Evolutionary conservation across 1,139 yeast species (phyloP).

Genomic region (Pichia sp.): DNA sequence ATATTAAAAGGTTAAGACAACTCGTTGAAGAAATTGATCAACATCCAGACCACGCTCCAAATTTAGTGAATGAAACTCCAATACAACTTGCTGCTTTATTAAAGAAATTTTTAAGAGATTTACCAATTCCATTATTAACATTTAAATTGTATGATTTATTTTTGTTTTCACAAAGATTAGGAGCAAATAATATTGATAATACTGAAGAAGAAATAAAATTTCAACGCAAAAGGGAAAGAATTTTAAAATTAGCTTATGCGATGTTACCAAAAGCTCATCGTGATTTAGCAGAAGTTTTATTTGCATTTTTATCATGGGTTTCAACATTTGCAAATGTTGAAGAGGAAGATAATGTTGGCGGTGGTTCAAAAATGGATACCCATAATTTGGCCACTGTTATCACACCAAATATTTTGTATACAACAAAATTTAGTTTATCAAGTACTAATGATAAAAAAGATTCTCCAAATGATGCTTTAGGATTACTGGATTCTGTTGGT

Average conservation of each 20-base stretch:
- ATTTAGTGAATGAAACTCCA: constrained; percentile 71
- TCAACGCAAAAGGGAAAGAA: constrained; percentile 39
- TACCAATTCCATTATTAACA: constrained; percentile 88
- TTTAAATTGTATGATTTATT: constrained; percentile 71
- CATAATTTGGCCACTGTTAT: constrained; percentile 94
- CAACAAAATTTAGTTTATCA: constrained; percentile 30
- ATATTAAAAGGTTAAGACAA: constrained; percentile 74
- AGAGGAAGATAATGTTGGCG: constrained; percentile 71
- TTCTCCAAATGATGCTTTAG: constrained; percentile 3
- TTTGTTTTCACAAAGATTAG: constrained; percentile 60
- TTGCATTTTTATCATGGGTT: constrained; percentile 89
- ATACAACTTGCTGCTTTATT: constrained; percentile 91
- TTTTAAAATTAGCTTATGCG: constrained; percentile 68
- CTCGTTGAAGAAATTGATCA: constrained; percentile 70
- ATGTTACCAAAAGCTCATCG: constrained; percentile 79
- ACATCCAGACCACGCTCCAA: constrained; percentile 63
- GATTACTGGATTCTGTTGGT: constrained; percentile 21
- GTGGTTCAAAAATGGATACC: constrained; percentile 94
- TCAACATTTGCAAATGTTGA: constrained; percentile 91
- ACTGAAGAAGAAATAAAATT: constrained; percentile 27
- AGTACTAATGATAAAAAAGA: constrained; percentile 4
- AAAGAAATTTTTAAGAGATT: constrained; percentile 85
- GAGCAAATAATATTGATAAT: constrained; percentile 14
- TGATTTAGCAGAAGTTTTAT: constrained; percentile 78
- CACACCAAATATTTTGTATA: constrained; percentile 81